Evolutionary conservation across 768 basidiomycete genomes (phyloP), one percentile per base, ranked within the genome.

Genomic region (Rhodotorula diobovata): DNA sequence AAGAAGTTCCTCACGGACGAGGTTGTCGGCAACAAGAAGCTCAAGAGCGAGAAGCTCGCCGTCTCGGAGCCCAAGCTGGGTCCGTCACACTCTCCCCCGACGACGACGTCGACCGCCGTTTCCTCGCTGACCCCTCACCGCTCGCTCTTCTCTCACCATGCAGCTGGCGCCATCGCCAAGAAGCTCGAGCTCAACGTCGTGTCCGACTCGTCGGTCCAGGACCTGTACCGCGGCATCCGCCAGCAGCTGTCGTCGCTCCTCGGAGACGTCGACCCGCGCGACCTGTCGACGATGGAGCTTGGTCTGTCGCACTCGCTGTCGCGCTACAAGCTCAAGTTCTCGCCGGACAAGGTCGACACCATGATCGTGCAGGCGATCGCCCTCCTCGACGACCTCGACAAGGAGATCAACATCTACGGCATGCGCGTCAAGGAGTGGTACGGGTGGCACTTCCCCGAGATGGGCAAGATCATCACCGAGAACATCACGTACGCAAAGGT

Each of bases 391-490:
- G 94, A 97, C 79, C 89, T 97, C 78, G 95, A 98, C 86, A 98
- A 97, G 84, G 95, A 98, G 81, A 93, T 97, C 81, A 99, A 99
- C 83, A 96, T 98, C 63, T 99, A 99, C 80, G 87, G 94, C 23
- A 99, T 99, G 96, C 87, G 96, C 78, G 92, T 95, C 57, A 99
- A 99, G 86, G 96, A 99, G 86, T 99, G 96, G 96, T 99, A 99
- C 78, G 96, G 96, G 48, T 99, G 96, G 96, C 96, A 99, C 83
- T 99, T 99, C 86, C 96, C 96, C 10, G 96, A 99, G 82, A 91
- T 99, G 89, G 90, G 89, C 69, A 98, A 97, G 84, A 98, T 99
- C 80, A 90, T 99, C 75, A 87, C 88, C 70, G 96, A 99, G 84
- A 99, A 96, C 82, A 83, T 94, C 69, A 94, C 95, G 30, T 98